A percentile compares a stretch with the other conserved stretches of the same genome.
phyloP scores from a whole-genome alignment of 495 filamentous ascomycete species.

The Chaetomium tenue region DNA sequence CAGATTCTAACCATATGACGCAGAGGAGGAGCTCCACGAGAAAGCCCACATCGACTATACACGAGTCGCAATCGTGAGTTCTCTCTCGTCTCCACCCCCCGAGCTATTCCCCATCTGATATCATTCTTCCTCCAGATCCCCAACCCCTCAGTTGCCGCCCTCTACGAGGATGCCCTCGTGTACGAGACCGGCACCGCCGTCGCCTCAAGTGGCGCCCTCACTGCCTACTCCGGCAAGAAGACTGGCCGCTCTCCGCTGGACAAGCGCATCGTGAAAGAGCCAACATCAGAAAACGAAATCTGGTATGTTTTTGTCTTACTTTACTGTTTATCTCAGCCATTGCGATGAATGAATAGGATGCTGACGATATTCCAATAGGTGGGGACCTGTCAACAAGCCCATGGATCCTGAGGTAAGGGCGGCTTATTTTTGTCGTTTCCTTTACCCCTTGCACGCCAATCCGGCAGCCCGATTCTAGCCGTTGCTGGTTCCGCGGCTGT shows the following conservation, averaged over 20 bases:
- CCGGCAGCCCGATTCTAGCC: slow-evolving; percentile 17
- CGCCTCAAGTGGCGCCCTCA: slow-evolving; percentile 89
- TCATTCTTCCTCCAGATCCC: slow-evolving; percentile 58
- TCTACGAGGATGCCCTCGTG: slow-evolving; percentile 98
- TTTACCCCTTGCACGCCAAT: not conserved
- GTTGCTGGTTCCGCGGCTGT: slow-evolving; percentile 1
- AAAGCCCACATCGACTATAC: slow-evolving; percentile 99
- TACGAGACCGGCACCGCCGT: slow-evolving; percentile 98
- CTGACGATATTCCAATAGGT: slow-evolving; percentile 36
- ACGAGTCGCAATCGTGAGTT: slow-evolving; percentile 84
- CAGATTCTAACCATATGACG: slow-evolving; percentile 27
- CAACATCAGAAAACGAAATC: slow-evolving; percentile 81
- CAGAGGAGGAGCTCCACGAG: slow-evolving; percentile 91
- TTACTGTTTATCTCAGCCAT: not conserved
- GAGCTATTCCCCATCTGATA: slow-evolving; percentile 18
- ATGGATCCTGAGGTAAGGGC: slow-evolving; percentile 94
- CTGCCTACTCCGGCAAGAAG: slow-evolving; percentile 96
- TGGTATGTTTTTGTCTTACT: slow-evolving; percentile 70
- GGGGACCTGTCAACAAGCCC: slow-evolving; percentile 91
- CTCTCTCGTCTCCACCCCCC: not conserved
- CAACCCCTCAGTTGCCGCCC: slow-evolving; percentile 83
- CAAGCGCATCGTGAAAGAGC: slow-evolving; percentile 95
- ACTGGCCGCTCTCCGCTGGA: slow-evolving; percentile 94
- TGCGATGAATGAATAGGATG: not conserved
- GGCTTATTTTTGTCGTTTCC: slow-evolving; percentile 4